phyloP scores from a whole-genome alignment of 805 yeast genomes.

The Saturnispora sanitii region DNA sequence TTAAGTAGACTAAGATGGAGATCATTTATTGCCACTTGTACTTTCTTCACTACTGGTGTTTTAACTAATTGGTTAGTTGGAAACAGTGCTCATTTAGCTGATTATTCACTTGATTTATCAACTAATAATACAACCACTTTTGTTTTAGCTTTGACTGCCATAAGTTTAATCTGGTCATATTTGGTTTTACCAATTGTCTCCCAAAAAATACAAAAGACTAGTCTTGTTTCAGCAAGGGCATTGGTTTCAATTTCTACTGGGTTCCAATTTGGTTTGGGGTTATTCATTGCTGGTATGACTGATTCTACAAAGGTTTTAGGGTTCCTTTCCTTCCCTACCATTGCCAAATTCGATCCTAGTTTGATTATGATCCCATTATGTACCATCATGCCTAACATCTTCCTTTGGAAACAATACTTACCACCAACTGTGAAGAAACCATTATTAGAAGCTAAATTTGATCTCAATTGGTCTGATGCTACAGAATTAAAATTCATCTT shows the following conservation, averaged over 20 bases:
- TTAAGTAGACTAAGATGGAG: slow-evolving; percentile 36
- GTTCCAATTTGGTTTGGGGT: slow-evolving; percentile 35
- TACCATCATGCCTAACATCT: slow-evolving; percentile 36
- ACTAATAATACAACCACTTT: neutral
- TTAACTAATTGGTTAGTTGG: slow-evolving; percentile 10
- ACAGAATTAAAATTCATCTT: slow-evolving; percentile 26
- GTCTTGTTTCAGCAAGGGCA: neutral
- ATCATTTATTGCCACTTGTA: slow-evolving; percentile 35
- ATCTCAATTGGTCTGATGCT: slow-evolving; percentile 19
- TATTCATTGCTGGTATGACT: slow-evolving; percentile 39
- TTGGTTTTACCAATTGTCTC: slow-evolving; percentile 21
- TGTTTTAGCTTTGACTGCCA: slow-evolving; percentile 11
- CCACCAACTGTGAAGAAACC: slow-evolving; percentile 17
- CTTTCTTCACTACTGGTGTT: slow-evolving; percentile 31
- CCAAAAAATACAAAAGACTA: slow-evolving; percentile 5
- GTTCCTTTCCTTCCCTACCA: slow-evolving; percentile 31
- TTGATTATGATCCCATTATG: slow-evolving; percentile 33
- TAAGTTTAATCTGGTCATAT: slow-evolving; percentile 17
- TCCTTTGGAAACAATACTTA: slow-evolving; percentile 26
- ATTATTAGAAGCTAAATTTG: slow-evolving; percentile 16
- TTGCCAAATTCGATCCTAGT: slow-evolving; percentile 38
- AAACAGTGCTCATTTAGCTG: slow-evolving; percentile 1
- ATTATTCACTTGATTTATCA: neutral
- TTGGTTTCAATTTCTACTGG: slow-evolving; percentile 19
- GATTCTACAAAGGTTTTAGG: slow-evolving; percentile 36